Base-by-base conservation (phyloP, 768 basidiomycete species). In the Mycena sanguinolenta region DNA sequence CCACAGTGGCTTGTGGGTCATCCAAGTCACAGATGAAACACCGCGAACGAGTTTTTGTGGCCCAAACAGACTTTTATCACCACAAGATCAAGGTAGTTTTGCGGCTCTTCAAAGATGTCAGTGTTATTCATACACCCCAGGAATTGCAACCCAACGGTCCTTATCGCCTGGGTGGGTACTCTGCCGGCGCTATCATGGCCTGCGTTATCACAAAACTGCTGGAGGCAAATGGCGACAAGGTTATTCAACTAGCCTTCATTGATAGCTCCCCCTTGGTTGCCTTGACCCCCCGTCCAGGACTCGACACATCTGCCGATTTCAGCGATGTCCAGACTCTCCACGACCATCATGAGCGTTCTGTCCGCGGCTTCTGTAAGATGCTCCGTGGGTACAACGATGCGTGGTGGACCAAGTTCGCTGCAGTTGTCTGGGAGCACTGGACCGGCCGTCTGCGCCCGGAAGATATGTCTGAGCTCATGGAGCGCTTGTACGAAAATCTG, bases 391-490 rank as follows among this genome's bases (percentile, higher is more conserved):
- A n/a, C n/a, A n/a, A n/a, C 25, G 60, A 49, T 62, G 30, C 44
- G n/a, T 62, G 60, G 60, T 50, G 46, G 60, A 30, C 46, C 2
- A 62, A 62, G 60, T 62, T 62, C 34, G 60, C 46, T 4, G 60
- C 49, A 17, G 49, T 30, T 32, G 19, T 25, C 1, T 62, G 60
- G 60, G 60, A 62, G 46, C 60, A 46, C 21, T 62, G 60, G 60
- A 62, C 49, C 46, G 60, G 60, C 32, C 60, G 60, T 46, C 49
- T 50, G 30, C 30, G 46, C 14, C 46, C 46, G 44, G 60, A 62
- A 32, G 46, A 62, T 23, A 50, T 62, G 46, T 62, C 60, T n/a
- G 60, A 62, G 32, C 60, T 62, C 30, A 62, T 62, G 60, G 60
- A 44, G n/a, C n/a, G n/a, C 32, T 14, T 36, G 19, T 62, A 62